Conservation (phyloP, 805 yeast species). For the Clavispora fructus region DNA sequence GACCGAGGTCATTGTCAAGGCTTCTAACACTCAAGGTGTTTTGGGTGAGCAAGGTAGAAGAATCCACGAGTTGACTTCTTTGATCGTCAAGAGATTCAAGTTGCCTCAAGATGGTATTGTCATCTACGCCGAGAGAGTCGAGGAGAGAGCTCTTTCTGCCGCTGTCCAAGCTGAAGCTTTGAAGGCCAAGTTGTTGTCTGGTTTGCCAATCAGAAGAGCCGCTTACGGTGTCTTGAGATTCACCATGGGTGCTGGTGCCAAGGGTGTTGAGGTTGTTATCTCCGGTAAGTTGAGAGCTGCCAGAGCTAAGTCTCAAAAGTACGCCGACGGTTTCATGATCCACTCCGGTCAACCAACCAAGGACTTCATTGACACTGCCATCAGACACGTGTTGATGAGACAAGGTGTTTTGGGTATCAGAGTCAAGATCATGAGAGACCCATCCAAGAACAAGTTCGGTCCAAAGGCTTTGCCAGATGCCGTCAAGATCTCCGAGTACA, state of each 20-base stretch:
- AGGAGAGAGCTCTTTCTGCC: conserved; percentile 99
- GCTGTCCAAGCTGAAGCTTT: conserved; percentile 99
- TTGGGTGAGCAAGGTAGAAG: conserved; percentile 99
- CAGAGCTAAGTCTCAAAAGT: conserved; percentile 99
- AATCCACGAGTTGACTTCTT: conserved; percentile 96
- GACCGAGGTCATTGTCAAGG: conserved; percentile 98
- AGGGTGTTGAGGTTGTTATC: conserved; percentile 99
- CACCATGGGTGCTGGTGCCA: conserved; percentile 99
- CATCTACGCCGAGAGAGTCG: conserved; percentile 98
- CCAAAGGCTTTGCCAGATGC: conserved; percentile 94
- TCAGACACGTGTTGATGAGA: conserved; percentile 99
- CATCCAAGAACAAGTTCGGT: conserved; percentile 78
- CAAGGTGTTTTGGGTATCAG: conserved; percentile 99
- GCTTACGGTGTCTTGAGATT: conserved; percentile 99
- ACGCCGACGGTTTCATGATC: conserved; percentile 99
- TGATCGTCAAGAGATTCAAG: conserved; percentile 98
- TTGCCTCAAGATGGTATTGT: conserved; percentile 88
- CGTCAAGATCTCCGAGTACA: conserved; percentile 88
- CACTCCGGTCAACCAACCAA: conserved; percentile 99
- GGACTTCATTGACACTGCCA: conserved; percentile 97
- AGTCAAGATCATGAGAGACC: conserved; percentile 99
- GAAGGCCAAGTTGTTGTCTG: conserved; percentile 95
- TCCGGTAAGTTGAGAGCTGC: conserved; percentile 99
- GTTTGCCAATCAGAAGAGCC: conserved; percentile 99
- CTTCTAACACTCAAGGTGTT: conserved; percentile 97